Conservation (phyloP, 257 asterid genomes). For the Fraxinus anomala region DNA sequence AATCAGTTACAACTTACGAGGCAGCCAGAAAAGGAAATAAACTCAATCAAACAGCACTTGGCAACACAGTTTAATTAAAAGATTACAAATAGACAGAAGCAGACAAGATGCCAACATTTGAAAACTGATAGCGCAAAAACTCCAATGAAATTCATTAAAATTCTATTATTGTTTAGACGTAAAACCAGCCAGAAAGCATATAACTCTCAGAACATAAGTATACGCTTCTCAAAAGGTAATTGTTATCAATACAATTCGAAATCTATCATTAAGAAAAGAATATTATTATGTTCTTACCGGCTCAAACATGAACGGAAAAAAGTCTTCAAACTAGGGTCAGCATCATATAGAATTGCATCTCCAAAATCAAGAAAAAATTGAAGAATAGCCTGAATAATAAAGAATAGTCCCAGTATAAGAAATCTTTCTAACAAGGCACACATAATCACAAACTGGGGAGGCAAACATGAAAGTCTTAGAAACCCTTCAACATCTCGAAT, state of each 20-base stretch:
- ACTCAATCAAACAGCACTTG: conserved; percentile 12
- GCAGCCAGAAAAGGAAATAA: conserved; percentile 12
- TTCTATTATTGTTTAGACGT: conserved; percentile 1
- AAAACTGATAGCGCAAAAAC: background rate
- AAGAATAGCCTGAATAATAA: conserved; percentile 66
- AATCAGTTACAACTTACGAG: conserved; percentile 20
- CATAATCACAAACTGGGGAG: conserved; percentile 5
- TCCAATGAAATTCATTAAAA: background rate
- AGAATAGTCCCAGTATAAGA: conserved; percentile 22
- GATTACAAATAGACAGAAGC: conserved; percentile 7
- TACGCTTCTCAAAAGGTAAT: conserved; percentile 5
- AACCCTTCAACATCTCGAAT: background rate
- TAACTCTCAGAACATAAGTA: conserved; percentile 5
- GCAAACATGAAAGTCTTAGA: background rate
- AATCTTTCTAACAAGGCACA: conserved; percentile 7
- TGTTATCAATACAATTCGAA: conserved; percentile 10
- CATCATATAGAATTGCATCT: conserved; percentile 78
- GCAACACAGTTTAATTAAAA: background rate
- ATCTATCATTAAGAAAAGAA: conserved; percentile 13
- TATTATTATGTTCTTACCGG: conserved; percentile 53
- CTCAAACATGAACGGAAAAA: conserved; percentile 82
- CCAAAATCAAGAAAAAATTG: conserved; percentile 88
- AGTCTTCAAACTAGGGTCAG: conserved; percentile 85
- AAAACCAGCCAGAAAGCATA: conserved; percentile 10
- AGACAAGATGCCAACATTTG: background rate